These are phyloP conservation scores for Chalciporus sp. DNA, from an alignment of 1,284 basidiomycete species.

Conservation along the genomic window DNA sequence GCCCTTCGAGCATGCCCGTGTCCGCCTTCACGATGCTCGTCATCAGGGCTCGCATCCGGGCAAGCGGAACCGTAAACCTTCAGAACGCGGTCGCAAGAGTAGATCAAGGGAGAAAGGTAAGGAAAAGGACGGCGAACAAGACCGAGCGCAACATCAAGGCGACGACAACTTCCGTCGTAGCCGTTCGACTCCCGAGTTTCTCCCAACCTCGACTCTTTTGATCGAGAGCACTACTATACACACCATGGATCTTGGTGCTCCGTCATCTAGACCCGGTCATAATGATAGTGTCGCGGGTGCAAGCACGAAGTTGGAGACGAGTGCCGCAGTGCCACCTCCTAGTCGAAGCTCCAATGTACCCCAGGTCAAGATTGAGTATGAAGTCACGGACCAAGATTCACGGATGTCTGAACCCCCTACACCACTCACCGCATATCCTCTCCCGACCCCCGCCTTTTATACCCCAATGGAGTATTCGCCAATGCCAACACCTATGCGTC, in stretches of 20 bases:
- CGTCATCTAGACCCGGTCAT: slow-evolving; percentile 1
- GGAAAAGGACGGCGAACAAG: slow-evolving; percentile 5
- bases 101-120: slow-evolving; percentile 9
- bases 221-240: not conserved
- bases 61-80: slow-evolving; percentile 22
- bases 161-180: slow-evolving; percentile 19
- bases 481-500: slow-evolving; percentile 15
- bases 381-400: slow-evolving; percentile 26
- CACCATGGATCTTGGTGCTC: slow-evolving; percentile 12
- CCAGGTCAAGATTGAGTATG: slow-evolving; percentile 29
- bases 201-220: slow-evolving; percentile 1
- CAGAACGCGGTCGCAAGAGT: slow-evolving; percentile 22
- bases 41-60: slow-evolving; percentile 33
- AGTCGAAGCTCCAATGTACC: slow-evolving; percentile 13
- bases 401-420: slow-evolving; percentile 24
- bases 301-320: not conserved
- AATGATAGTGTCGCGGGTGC: not conserved
- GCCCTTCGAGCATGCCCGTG: slow-evolving; percentile 94
- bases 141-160: slow-evolving; percentile 1
- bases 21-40: slow-evolving; percentile 58
- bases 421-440: slow-evolving; percentile 26
- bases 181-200: slow-evolving; percentile 24
- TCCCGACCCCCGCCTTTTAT: slow-evolving; percentile 31
- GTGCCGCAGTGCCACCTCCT: not conserved
- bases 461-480: slow-evolving; percentile 33